These are phyloP conservation scores for Chenopodium berlandieri DNA, from an alignment of 148 eudicot genomes.

Conservation along the genomic window DNA sequence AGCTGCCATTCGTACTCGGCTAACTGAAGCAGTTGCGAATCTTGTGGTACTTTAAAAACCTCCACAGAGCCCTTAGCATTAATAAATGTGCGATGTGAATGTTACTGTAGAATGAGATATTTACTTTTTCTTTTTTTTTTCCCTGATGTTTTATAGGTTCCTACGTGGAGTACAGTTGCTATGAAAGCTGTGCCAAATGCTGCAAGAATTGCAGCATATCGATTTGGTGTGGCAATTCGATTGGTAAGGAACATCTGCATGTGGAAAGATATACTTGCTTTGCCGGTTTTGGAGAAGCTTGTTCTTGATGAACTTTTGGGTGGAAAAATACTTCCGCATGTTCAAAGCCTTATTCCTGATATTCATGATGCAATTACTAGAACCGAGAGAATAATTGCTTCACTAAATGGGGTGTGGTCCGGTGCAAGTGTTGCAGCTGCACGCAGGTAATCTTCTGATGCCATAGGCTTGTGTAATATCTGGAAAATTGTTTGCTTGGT, in stretches of 20 bases:
- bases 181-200: conserved; percentile 87
- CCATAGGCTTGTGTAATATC: not conserved
- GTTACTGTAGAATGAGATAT: not conserved
- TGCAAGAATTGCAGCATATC: conserved; percentile 78
- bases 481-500: not conserved
- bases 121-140: not conserved
- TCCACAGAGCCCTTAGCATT: not conserved
- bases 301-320: conserved; percentile 73
- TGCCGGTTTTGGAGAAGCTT: conserved; percentile 74
- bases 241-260: conserved; percentile 80
- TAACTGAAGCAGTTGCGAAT: conserved; percentile 66
- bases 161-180: conserved; percentile 75
- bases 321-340: conserved; percentile 83
- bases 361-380: conserved; percentile 78
- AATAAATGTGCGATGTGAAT: not conserved
- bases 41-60: conserved; percentile 51
- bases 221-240: conserved; percentile 82
- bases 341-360: conserved; percentile 67
- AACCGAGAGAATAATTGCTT: conserved; percentile 74
- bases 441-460: conserved; percentile 43
- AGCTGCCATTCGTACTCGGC: conserved; percentile 61
- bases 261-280: conserved; percentile 77
- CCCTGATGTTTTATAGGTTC: conserved; percentile 48
- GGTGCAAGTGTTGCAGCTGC: conserved; percentile 67
- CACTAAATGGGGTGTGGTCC: conserved; percentile 73